Evolutionary conservation across 2,329 filamentous ascomycete genomes (phyloP).

Genomic region (Moelleriella libera): DNA sequence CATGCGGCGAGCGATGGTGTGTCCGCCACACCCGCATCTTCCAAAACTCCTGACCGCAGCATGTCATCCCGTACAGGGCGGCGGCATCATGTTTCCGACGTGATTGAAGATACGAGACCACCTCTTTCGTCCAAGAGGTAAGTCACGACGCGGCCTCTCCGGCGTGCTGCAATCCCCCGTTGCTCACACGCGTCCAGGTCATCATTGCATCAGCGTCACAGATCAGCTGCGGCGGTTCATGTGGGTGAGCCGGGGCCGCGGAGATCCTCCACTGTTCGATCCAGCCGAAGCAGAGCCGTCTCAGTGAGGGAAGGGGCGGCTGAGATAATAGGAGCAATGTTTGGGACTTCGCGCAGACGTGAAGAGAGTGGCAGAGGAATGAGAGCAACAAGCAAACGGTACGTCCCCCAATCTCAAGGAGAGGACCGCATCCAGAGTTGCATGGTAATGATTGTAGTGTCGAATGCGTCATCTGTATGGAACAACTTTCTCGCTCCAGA

Average conservation of each 20-base stretch:
- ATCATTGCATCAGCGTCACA: conserved; percentile 5
- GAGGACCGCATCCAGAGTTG: not conserved
- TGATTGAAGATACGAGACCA: conserved; percentile 19
- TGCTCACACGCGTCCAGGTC: conserved; percentile 1
- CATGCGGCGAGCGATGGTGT: conserved; percentile 13
- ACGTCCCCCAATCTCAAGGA: not conserved
- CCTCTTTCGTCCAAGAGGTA: conserved; percentile 19
- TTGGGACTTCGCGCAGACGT: conserved; percentile 11
- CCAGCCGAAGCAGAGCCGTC: conserved; percentile 7
- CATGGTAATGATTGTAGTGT: conserved; percentile 29
- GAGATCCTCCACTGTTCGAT: conserved; percentile 6
- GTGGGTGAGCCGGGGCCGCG: conserved; percentile 4
- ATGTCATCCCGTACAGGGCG: conserved; percentile 14
- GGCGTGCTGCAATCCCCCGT: not conserved
- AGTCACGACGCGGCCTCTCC: not conserved
- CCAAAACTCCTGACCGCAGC: conserved; percentile 15
- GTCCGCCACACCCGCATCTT: conserved; percentile 14
- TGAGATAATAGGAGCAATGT: conserved; percentile 13
- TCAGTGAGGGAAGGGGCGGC: conserved; percentile 7
- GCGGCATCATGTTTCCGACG: conserved; percentile 11
- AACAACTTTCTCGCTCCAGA: conserved; percentile 48
- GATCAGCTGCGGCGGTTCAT: conserved; percentile 8
- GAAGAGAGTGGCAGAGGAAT: conserved; percentile 10
- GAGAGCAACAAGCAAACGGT: conserved; percentile 6
- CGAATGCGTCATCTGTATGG: conserved; percentile 60